Evolutionary conservation across 768 basidiomycete genomes (phyloP).

Genomic region (Tylopilus felleus): DNA sequence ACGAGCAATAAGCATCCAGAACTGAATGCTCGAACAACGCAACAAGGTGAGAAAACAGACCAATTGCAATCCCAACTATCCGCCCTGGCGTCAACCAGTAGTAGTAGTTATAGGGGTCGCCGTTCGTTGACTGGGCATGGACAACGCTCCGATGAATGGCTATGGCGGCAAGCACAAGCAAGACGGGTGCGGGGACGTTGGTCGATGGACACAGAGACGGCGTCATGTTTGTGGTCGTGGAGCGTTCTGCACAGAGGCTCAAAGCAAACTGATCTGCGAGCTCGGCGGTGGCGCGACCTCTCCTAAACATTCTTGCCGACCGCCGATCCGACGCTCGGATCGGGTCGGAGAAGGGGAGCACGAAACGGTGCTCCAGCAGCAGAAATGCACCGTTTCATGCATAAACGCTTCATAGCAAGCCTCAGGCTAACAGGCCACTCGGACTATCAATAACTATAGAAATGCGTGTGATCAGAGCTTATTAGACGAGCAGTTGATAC

Average conservation of each 20-base stretch:
- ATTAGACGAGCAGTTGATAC: too few relatives aligned
- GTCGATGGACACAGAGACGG: background rate
- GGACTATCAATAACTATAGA: too few relatives aligned
- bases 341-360: background rate
- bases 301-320: background rate
- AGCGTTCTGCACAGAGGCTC: background rate
- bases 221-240: background rate
- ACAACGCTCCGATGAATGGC: constrained; percentile 2
- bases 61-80: constrained; percentile 25
- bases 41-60: constrained; percentile 10
- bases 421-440: too few relatives aligned
- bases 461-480: too few relatives aligned
- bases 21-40: background rate
- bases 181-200: background rate
- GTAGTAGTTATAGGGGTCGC: constrained; percentile 1
- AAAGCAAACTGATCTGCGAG: background rate
- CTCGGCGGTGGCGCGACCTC: background rate
- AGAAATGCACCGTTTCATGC: too few relatives aligned
- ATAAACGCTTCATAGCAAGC: too few relatives aligned
- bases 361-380: too few relatives aligned
- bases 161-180: constrained; percentile 6
- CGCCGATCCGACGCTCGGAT: background rate
- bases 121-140: constrained; percentile 8
- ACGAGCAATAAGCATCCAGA: background rate
- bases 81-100: constrained; percentile 26